A percentile compares a stretch with the other conserved stretches of the same genome.
Evolutionary conservation across 177 flowering plant species (phyloP).

Genomic region (Vitis hybrid): DNA sequence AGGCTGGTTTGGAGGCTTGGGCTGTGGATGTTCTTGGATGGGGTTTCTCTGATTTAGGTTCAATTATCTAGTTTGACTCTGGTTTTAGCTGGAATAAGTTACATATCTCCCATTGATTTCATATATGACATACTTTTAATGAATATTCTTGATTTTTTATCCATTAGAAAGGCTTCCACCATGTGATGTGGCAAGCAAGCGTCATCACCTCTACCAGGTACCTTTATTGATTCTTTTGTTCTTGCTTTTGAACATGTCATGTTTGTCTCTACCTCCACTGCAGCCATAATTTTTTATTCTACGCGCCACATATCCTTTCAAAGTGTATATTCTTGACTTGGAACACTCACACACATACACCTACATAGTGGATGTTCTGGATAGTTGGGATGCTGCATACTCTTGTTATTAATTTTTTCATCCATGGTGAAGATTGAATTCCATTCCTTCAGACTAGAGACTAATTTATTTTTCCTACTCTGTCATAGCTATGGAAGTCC

Average conservation of each 20-base stretch:
- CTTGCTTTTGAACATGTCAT: not conserved
- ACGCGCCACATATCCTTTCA: not conserved
- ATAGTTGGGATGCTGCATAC: no score
- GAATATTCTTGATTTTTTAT: slow-evolving; percentile 7
- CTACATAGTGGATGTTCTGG: no score
- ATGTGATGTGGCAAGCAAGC: slow-evolving; percentile 72
- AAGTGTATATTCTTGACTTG: no score
- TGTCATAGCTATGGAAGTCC: slow-evolving; percentile 62
- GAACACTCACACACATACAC: no score
- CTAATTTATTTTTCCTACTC: slow-evolving; percentile 4
- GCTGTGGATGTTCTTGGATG: slow-evolving; percentile 86
- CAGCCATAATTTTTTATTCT: not conserved
- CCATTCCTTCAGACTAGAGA: not conserved
- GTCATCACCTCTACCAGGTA: slow-evolving; percentile 83
- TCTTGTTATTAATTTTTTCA: no score
- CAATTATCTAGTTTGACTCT: slow-evolving; percentile 3
- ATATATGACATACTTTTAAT: not conserved
- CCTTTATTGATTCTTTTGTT: not conserved
- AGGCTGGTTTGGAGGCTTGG: slow-evolving; percentile 84
- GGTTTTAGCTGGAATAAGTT: not conserved
- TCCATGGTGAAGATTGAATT: not conserved
- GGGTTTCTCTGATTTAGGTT: slow-evolving; percentile 91
- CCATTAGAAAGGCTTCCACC: slow-evolving; percentile 54
- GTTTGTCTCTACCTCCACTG: not conserved
- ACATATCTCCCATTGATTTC: slow-evolving; percentile 1